Base-by-base conservation (phyloP, 2,329 filamentous ascomycete genomes). In the Fusarium chlamydosporum region DNA sequence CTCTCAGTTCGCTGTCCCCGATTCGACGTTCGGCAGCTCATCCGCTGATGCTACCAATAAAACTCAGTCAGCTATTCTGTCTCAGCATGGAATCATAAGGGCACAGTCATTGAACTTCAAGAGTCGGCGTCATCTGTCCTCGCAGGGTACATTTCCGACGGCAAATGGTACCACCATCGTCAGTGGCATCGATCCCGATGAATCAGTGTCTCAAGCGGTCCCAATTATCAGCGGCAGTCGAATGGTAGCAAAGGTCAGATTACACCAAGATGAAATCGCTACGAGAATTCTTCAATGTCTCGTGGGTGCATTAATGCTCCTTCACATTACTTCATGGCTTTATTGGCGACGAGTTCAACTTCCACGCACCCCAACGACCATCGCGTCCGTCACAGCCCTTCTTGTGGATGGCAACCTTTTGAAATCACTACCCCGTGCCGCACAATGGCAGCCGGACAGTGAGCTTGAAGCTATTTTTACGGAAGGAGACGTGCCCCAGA, bases 321-420 rank as follows among this genome's bases (percentile, higher is more conserved):
- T 77, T 3, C 70, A 74, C 15, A 45, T 77, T 2, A 31, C 72
- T 8, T 67, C 76, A 0, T 80, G 78, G 78, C 53, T 73, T 3
- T 70, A 72, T 4, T 71, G 73, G 9, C 73, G 70, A 4, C 70
- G 70, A 8, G 61, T 72, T 16, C 66, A 65, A 12, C 71, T 79
- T 13, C 78, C 79, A 16, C 71, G 76, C 2, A 67, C 72, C 9
- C 75, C 75, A 10, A 76, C 75, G 4, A 78, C 73, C 27, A 78
- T 81, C 50, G 80, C 79, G n/a, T 77, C 76, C n/a, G 60, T 77
- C 20, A 77, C 77, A 0, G 77, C 78, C 2, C 69, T 81, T 26
- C 72, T 81, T 4, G 78, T 75, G 1, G 79, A 80, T 27, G 79
- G 79, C 2, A 80, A 81, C 59, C 58, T 81, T 5, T 70, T 79